These are phyloP conservation scores for Saturnispora ahearnii DNA, from an alignment of 805 yeast species.

Conservation along the genomic window DNA sequence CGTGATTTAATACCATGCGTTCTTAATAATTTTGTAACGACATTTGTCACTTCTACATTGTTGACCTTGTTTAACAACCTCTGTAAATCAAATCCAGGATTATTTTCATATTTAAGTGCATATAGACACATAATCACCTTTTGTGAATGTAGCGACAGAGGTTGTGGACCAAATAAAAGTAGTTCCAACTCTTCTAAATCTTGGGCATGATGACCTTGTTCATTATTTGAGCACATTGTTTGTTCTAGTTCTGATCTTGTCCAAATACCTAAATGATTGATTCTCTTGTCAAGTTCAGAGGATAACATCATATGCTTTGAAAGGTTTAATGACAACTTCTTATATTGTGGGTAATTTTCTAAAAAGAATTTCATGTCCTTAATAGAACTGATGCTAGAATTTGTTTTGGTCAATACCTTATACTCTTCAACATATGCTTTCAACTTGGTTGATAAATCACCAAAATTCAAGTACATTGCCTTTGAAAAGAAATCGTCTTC, in stretches of 20 bases:
- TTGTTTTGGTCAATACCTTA: conserved; percentile 68
- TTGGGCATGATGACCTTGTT: conserved; percentile 31
- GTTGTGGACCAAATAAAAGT: conserved; percentile 33
- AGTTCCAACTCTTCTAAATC: conserved; percentile 51
- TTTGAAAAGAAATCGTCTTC: conserved; percentile 73
- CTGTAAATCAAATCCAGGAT: conserved; percentile 35
- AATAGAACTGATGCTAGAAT: conserved; percentile 63
- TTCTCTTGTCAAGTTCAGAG: conserved; percentile 72
- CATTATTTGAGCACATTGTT: conserved; percentile 57
- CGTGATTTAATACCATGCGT: conserved; percentile 38
- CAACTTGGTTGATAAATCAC: conserved; percentile 84
- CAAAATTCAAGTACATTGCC: conserved; percentile 84
- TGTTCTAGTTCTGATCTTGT: conserved; percentile 88
- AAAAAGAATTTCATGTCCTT: conserved; percentile 86
- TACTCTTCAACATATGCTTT: conserved; percentile 78
- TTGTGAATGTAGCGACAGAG: conserved; percentile 36
- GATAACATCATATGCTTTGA: conserved; percentile 88
- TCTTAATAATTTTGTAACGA: conserved; percentile 38
- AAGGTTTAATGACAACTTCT: conserved; percentile 77
- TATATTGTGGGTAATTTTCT: conserved; percentile 90
- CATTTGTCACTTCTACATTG: conserved; percentile 28
- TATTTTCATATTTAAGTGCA: conserved; percentile 57
- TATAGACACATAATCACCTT: conserved; percentile 66
- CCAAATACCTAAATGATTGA: conserved; percentile 60
- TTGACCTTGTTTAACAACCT: conserved; percentile 32